Conservation (phyloP, 768 basidiomycete species). For the Rhizopogon vinicolor region DNA sequence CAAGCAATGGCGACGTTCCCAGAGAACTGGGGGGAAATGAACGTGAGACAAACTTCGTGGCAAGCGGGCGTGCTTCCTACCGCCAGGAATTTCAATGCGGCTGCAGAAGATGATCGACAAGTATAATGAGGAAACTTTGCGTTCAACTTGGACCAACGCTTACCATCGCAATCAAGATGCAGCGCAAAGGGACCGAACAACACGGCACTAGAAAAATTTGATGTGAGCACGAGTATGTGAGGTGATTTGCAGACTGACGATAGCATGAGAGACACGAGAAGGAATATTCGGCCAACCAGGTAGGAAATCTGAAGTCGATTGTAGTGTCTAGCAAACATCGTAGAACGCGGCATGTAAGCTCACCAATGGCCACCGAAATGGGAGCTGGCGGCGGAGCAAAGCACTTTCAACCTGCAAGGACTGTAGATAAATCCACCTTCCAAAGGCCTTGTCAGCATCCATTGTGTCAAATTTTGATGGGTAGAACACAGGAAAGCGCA, state of each 20-base stretch:
- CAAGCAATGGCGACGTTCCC: constrained; percentile 13
- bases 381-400: constrained; percentile 13
- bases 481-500: constrained; percentile 1
- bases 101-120: constrained; percentile 8
- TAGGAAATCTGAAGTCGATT: constrained; percentile 16
- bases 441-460: background rate
- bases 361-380: constrained; percentile 23
- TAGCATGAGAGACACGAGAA: constrained; percentile 12
- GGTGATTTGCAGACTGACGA: constrained; percentile 1
- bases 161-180: constrained; percentile 11
- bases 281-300: constrained; percentile 14
- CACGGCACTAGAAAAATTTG: constrained; percentile 5
- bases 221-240: background rate
- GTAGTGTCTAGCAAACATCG: background rate
- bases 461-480: background rate
- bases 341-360: background rate
- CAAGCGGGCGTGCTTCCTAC: constrained; percentile 5
- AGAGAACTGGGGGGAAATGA: constrained; percentile 4
- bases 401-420: constrained; percentile 15
- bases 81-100: background rate
- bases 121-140: background rate
- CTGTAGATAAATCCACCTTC: constrained; percentile 21
- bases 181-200: background rate
- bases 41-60: background rate
- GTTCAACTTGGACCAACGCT: background rate